Evolutionary conservation across 2,329 filamentous ascomycete genomes (phyloP), one percentile per base, ranked within the genome.

Genomic region (Boeremia exigua): DNA sequence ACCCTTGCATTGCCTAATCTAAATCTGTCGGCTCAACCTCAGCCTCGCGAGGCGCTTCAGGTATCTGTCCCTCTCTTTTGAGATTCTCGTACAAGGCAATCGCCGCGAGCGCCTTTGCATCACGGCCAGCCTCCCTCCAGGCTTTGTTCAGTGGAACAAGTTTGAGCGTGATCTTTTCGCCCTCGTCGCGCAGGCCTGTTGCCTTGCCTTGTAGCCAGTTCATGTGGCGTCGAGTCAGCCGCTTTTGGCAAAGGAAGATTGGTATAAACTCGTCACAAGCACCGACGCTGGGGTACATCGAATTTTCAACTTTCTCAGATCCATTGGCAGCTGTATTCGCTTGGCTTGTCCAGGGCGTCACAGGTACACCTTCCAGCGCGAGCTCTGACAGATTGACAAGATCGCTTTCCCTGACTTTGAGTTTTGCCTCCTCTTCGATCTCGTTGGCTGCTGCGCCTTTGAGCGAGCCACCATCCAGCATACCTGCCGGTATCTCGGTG

Each of bases 191-290:
- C 57, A 85, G 53, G 0, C 84, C 84, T 0, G 83, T 86, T 60
- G 84, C 67, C 49, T 80, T 82, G 5, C 82, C 83, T 59, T 81
- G 77, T 59, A 84, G 73, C 33, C 75, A 75, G 32, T 82, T 74
- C 60, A 87, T 79, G 29, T 83, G 75, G 4, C 69, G 64, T 30
- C 78, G 70, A 1, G 78, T 70, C 55, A 86, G 75, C 3, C 79
- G 69, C 64, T 85, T 85, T 65, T 84, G 79, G 58, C 80, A 83
- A 29, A 86, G 63, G 56, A 86, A 84, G 6, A 86, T 63, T 0
- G 83, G 82, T 25, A 86, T 81, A 60, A 83, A 86, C 58, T 87
- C 84, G 65, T 87, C 84, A 54, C 81, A 82, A 2, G 81, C 84
- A 2, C 84, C 84, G 0, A 81, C 74, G 11, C 78, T 81, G 0